Evolutionary conservation across 306 rosid genomes (phyloP).

Genomic region (Neltuma alba): DNA sequence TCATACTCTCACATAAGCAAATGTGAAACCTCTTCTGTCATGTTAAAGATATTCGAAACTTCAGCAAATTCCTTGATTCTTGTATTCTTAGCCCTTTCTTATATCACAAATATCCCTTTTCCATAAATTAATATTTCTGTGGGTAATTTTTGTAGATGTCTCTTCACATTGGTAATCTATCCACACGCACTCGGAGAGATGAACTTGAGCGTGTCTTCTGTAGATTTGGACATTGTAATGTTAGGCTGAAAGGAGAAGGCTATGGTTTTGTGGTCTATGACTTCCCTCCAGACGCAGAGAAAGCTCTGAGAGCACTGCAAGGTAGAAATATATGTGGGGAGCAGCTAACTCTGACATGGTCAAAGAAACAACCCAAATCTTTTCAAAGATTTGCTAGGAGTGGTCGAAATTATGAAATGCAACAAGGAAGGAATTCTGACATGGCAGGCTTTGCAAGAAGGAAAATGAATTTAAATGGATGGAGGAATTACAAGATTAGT

Average conservation of each 20-base stretch:
- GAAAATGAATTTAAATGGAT: slow-evolving; percentile 35
- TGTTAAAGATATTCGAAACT: neutral
- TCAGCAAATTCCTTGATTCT: neutral
- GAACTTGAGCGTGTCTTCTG: slow-evolving; percentile 55
- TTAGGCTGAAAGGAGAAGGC: slow-evolving; percentile 58
- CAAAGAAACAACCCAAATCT: slow-evolving; percentile 56
- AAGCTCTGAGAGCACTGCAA: slow-evolving; percentile 60
- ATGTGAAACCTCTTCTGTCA: neutral
- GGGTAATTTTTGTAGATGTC: slow-evolving; percentile 55
- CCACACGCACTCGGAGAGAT: slow-evolving; percentile 48
- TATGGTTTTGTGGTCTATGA: slow-evolving; percentile 69
- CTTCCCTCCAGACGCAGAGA: slow-evolving; percentile 52
- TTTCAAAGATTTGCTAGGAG: slow-evolving; percentile 44
- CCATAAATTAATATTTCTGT: neutral
- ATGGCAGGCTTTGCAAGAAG: slow-evolving; percentile 37
- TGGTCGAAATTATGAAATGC: slow-evolving; percentile 35
- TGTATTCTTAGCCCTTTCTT: slow-evolving; percentile 6
- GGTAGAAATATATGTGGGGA: slow-evolving; percentile 65
- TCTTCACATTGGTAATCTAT: slow-evolving; percentile 59
- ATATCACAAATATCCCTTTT: neutral
- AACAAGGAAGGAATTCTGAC: slow-evolving; percentile 33
- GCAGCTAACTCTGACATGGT: slow-evolving; percentile 55
- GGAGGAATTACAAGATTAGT: slow-evolving; percentile 38
- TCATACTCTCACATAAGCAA: neutral
- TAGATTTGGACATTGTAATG: slow-evolving; percentile 58